Percentiles rank a stretch among this genome's conserved stretches.
Conservation (phyloP, 805 yeast species). For the Cyberlindnera mrakii region DNA sequence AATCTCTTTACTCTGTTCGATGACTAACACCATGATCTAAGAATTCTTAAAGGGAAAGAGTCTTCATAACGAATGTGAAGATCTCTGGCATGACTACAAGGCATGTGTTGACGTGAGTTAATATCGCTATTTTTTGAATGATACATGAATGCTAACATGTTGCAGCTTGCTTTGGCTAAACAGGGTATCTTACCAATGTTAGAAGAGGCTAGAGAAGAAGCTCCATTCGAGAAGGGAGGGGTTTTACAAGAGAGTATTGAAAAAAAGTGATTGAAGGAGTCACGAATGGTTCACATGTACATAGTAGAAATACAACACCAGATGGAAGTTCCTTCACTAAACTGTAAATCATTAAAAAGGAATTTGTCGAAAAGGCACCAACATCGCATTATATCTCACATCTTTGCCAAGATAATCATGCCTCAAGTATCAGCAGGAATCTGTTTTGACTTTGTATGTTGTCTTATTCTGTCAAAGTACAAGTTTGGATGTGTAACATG, state of each 20-base stretch:
- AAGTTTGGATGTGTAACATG: constrained; percentile 75
- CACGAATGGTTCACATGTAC: constrained; percentile 1
- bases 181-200: constrained; percentile 78
- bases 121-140: background rate
- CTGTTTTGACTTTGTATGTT: constrained; percentile 19
- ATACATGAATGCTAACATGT: constrained; percentile 3
- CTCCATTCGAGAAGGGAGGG: constrained; percentile 78
- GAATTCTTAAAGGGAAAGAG: constrained; percentile 53
- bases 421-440: constrained; percentile 7
- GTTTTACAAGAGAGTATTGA: constrained; percentile 8
- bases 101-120: constrained; percentile 65
- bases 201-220: constrained; percentile 85
- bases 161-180: constrained; percentile 47
- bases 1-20: background rate
- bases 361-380: too few relatives aligned
- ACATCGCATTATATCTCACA: too few relatives aligned
- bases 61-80: constrained; percentile 82
- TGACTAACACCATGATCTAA: constrained; percentile 3
- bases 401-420: too few relatives aligned
- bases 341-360: too few relatives aligned
- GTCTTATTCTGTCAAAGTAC: constrained; percentile 74
- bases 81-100: constrained; percentile 81
- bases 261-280: constrained; percentile 3
- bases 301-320: background rate
- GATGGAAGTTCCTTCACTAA: too few relatives aligned